phyloP scores from a whole-genome alignment of 371 early-diverging fungal species.

The Circinella umbellata region DNA sequence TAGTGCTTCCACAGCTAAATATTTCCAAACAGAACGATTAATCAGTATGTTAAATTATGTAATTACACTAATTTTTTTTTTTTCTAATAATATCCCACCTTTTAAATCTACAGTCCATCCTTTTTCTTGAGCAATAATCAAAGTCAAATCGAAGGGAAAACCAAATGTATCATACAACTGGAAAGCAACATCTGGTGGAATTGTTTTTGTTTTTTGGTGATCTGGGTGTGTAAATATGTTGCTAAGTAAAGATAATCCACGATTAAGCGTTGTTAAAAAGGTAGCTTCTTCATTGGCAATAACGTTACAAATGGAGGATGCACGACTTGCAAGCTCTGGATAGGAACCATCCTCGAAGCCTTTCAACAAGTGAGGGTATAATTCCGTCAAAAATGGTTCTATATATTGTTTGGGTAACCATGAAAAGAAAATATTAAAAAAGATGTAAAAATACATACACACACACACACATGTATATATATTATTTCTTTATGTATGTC shows the following conservation, averaged over 20 bases:
- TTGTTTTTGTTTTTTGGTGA: constrained; percentile 34
- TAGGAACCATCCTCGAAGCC: constrained; percentile 59
- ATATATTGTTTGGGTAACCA: not conserved
- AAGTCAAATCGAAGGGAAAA: constrained; percentile 77
- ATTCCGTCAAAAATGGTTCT: constrained; percentile 65
- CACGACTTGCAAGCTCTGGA: constrained; percentile 62
- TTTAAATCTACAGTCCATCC: constrained; percentile 73
- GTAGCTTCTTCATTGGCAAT: constrained; percentile 72
- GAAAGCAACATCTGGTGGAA: constrained; percentile 65
- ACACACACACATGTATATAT: too few relatives aligned
- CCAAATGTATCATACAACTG: constrained; percentile 80
- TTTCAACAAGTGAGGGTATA: constrained; percentile 64
- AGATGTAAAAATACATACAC: too few relatives aligned
- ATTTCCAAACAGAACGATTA: not conserved
- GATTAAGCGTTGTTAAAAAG: constrained; percentile 68
- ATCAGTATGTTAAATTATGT: not conserved
- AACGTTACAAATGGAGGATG: constrained; percentile 55
- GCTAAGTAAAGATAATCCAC: constrained; percentile 65
- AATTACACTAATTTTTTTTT: not conserved
- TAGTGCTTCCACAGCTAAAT: constrained; percentile 54
- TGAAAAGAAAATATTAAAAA: too few relatives aligned
- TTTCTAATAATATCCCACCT: constrained; percentile 26
- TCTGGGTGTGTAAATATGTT: constrained; percentile 56
- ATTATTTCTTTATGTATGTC: too few relatives aligned
- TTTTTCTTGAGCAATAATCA: constrained; percentile 70